Base-by-base conservation (phyloP, 1,284 basidiomycete species). In the Lignosus rhinocerotis region DNA sequence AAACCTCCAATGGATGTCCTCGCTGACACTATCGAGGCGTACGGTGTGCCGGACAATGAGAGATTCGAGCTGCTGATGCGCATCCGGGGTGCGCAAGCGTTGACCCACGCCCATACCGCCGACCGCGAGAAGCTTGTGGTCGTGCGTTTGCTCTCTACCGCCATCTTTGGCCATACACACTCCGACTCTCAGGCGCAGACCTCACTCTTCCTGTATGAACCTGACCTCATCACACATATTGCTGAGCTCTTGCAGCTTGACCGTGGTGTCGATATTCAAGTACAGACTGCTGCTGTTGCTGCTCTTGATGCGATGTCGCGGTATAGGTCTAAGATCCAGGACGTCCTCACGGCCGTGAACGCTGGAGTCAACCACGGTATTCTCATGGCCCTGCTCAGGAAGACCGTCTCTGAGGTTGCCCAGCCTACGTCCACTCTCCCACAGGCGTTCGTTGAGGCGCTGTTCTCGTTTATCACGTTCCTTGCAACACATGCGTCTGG, bases 281-380 rank as follows among this genome's bases (percentile, higher is more conserved):
- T 96, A 8, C 92, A 94, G 70, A 90, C 88, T 1, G 89, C 92
- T 3, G 92, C 94, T 12, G 81, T 99, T 56, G 85, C 92, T 51
- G 92, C 94, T 10, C 80, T 99, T 53, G 97, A 99, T 72, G 93
- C 93, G 4, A 84, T 97, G 57, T 90, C 88, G 5, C 84, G 93
- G 62, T 96, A 97, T 71, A 85, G 93, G 57, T 80, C 78, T 62
- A 93, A 90, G 70, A 82, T 93, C 39, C 85, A 87, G 63, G 96
- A 98, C 69, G 94, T 98, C 32, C 77, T 98, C 44, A 89, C 90
- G 14, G 88, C 96, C 1, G 85, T 98, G 50, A 97, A 97, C 69
- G 96, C 94, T 17, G 94, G 94, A 51, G 94, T 98, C 60, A 98
- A 94, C 69, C 97, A 99, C 70, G 97, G 97, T 14, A 90, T 94